phyloP scores from a whole-genome alignment of 345 rosid genomes.

The Cochlearia excelsa region DNA sequence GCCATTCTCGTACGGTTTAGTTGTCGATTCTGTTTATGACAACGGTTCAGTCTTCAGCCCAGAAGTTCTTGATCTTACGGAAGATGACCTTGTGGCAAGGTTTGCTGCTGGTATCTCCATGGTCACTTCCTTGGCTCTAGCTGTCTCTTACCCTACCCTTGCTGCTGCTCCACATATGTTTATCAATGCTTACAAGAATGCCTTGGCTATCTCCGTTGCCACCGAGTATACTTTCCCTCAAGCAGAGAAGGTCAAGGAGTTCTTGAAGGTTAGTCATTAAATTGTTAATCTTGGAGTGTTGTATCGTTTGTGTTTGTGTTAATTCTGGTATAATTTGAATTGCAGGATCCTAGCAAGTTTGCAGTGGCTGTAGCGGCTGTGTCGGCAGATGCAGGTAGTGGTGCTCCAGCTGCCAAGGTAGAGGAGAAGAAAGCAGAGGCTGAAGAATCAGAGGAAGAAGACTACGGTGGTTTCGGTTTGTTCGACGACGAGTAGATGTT shows the following conservation, averaged over 20 bases:
- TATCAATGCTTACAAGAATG: conserved; percentile 80
- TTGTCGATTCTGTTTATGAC: conserved; percentile 71
- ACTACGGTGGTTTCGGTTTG: conserved; percentile 37
- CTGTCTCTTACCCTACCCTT: conserved; percentile 68
- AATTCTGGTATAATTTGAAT: background rate
- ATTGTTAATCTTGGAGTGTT: background rate
- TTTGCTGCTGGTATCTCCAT: conserved; percentile 83
- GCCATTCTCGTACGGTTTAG: conserved; percentile 82
- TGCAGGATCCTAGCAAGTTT: conserved; percentile 42
- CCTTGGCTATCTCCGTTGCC: conserved; percentile 60
- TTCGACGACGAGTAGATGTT: conserved; percentile 31
- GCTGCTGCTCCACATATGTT: conserved; percentile 77
- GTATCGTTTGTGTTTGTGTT: background rate
- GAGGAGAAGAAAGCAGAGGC: conserved; percentile 35
- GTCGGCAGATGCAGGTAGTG: conserved; percentile 34
- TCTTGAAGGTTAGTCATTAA: conserved; percentile 51
- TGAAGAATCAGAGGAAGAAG: conserved; percentile 40
- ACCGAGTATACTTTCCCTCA: conserved; percentile 80
- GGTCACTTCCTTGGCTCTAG: conserved; percentile 76
- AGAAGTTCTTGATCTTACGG: conserved; percentile 80
- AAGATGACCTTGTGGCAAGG: conserved; percentile 72
- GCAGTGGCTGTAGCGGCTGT: conserved; percentile 34
- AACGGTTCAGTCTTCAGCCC: conserved; percentile 92
- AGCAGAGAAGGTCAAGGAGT: conserved; percentile 92
- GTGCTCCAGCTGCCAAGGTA: conserved; percentile 25